phyloP scores from a whole-genome alignment of 768 basidiomycete species.

The Lactarius tabidus region DNA sequence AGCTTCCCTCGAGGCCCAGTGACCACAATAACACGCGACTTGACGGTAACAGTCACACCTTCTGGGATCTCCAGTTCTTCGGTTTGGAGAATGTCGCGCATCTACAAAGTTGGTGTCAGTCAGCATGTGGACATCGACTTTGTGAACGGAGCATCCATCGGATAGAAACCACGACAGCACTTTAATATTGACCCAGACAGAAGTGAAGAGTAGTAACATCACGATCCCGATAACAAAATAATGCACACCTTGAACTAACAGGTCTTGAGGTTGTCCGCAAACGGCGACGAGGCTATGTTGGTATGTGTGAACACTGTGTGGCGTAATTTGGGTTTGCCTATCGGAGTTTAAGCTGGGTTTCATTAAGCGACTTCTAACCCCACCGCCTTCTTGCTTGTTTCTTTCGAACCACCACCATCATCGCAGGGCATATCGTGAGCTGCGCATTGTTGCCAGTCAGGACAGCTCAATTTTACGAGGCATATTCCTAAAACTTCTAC shows the following conservation, averaged over 20 bases:
- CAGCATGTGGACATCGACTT: slow-evolving; percentile 34
- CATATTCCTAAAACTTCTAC: slow-evolving; percentile 21
- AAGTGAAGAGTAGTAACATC: not conserved
- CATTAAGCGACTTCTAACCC: not conserved
- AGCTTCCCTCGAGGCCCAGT: slow-evolving; percentile 90
- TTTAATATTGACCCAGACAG: not conserved
- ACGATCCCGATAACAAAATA: slow-evolving; percentile 12
- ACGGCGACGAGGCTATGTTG: slow-evolving; percentile 26
- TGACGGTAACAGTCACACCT: slow-evolving; percentile 79
- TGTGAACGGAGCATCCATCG: slow-evolving; percentile 39
- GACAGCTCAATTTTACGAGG: slow-evolving; percentile 19
- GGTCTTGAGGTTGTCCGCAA: slow-evolving; percentile 33
- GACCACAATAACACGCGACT: slow-evolving; percentile 88
- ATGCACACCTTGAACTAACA: slow-evolving; percentile 31
- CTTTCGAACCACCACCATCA: slow-evolving; percentile 28
- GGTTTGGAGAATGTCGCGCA: slow-evolving; percentile 90
- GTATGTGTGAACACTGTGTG: slow-evolving; percentile 19
- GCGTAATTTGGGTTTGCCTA: slow-evolving; percentile 25
- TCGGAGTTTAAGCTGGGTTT: slow-evolving; percentile 24
- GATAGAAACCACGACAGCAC: slow-evolving; percentile 4
- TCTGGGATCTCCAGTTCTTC: slow-evolving; percentile 91
- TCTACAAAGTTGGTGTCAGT: slow-evolving; percentile 44
- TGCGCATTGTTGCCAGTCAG: slow-evolving; percentile 20
- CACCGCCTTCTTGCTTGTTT: slow-evolving; percentile 11
- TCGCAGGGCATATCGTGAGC: slow-evolving; percentile 25